Percentiles rank a stretch among this genome's conserved stretches.
Evolutionary conservation across 2,329 filamentous ascomycete species (phyloP).

Genomic region (Colletotrichum orchidophilum): DNA sequence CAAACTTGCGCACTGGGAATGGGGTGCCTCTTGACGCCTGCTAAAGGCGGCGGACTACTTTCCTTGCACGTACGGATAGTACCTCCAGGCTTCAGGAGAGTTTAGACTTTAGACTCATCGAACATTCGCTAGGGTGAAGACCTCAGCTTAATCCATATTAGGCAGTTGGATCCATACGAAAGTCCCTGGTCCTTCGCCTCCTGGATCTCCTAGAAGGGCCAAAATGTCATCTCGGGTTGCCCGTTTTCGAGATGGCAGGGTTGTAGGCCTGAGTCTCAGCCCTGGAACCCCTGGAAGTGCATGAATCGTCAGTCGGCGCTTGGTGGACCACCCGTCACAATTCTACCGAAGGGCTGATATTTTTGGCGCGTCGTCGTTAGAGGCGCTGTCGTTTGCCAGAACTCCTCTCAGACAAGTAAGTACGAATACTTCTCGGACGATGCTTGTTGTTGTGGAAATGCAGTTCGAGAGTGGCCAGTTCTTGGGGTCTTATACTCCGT

Average conservation of each 20-base stretch:
- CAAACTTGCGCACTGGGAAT: not conserved
- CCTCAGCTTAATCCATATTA: not conserved
- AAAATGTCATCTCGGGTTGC: conserved; percentile 7
- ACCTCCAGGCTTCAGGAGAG: not conserved
- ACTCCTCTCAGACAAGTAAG: not conserved
- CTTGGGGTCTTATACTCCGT: not conserved
- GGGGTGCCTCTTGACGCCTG: not conserved
- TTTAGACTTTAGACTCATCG: not conserved
- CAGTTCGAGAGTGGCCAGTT: not conserved
- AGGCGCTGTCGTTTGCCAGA: not conserved
- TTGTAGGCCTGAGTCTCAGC: not conserved
- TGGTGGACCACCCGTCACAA: not conserved
- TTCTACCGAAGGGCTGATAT: conserved; percentile 8
- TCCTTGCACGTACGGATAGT: not conserved
- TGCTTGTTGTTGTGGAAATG: no score
- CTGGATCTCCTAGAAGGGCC: not conserved
- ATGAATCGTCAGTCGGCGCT: conserved; percentile 19
- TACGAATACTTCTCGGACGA: not conserved
- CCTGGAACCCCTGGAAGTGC: not conserved
- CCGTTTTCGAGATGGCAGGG: conserved; percentile 4
- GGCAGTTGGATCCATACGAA: not conserved
- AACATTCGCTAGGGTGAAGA: not conserved
- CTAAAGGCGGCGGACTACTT: not conserved
- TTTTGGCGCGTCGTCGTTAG: not conserved
- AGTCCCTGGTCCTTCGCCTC: not conserved